These are phyloP conservation scores for Solanum chiquidenum DNA, from an alignment of 257 asterid genomes.

Conservation along the genomic window DNA sequence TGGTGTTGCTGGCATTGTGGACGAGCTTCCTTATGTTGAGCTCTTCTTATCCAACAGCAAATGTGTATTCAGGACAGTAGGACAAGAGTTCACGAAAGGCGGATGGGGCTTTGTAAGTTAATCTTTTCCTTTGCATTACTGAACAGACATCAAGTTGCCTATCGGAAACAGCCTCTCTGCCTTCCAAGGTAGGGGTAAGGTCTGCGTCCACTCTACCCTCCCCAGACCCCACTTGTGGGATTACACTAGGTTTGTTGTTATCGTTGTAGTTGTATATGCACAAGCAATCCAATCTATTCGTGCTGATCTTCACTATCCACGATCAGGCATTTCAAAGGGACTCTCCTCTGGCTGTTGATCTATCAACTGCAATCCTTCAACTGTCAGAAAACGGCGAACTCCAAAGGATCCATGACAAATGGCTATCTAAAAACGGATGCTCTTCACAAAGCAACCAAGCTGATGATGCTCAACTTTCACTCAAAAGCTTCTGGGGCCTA, in stretches of 20 bases:
- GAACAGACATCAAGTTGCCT: not conserved
- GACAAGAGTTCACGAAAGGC: conserved; percentile 78
- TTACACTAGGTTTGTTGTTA: not conserved
- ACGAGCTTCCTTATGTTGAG: conserved; percentile 80
- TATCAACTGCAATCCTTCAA: conserved; percentile 75
- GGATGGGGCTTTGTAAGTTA: conserved; percentile 95
- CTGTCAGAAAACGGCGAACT: conserved; percentile 90
- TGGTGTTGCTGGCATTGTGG: conserved; percentile 90
- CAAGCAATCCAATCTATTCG: not conserved
- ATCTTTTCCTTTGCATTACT: not conserved
- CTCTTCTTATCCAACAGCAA: conserved; percentile 58
- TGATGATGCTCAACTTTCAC: conserved; percentile 55
- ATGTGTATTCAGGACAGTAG: conserved; percentile 60
- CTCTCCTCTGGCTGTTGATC: conserved; percentile 65
- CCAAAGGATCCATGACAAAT: conserved; percentile 72
- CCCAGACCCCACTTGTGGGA: not conserved
- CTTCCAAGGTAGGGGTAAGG: not conserved
- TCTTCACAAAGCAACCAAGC: conserved; percentile 28
- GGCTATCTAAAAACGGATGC: conserved; percentile 48
- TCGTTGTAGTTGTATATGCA: not conserved
- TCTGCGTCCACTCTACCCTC: not conserved
- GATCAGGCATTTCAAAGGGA: conserved; percentile 73
- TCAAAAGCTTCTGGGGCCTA: conserved; percentile 91
- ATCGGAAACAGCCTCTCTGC: not conserved
- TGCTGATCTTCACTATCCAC: not conserved